phyloP scores from a whole-genome alignment of 768 basidiomycete species.

The Tephrocybe sp. region DNA sequence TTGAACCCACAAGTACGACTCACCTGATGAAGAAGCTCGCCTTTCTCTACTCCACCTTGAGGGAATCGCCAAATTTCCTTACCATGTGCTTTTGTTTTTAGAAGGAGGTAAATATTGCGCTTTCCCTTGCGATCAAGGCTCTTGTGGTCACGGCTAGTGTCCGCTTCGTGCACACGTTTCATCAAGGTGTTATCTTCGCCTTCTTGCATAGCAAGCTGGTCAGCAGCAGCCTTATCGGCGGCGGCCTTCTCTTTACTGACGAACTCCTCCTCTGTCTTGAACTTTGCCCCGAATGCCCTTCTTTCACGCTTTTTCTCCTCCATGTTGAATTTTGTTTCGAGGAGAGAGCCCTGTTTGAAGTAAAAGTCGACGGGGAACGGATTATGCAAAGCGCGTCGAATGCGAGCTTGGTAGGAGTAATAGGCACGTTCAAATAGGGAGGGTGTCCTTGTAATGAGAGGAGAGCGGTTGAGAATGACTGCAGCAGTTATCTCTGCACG shows the following conservation, averaged over 20 bases:
- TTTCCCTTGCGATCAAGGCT: slow-evolving; percentile 81
- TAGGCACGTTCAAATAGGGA: slow-evolving; percentile 77
- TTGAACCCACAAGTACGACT: not conserved
- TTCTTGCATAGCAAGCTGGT: slow-evolving; percentile 54
- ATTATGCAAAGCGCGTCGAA: slow-evolving; percentile 82
- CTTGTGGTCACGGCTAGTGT: slow-evolving; percentile 56
- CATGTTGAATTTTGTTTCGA: slow-evolving; percentile 75
- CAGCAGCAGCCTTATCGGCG: slow-evolving; percentile 56
- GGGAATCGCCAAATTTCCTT: slow-evolving; percentile 81
- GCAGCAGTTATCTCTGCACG: slow-evolving; percentile 47
- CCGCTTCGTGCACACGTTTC: slow-evolving; percentile 60
- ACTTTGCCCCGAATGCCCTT: slow-evolving; percentile 67
- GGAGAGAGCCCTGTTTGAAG: slow-evolving; percentile 87
- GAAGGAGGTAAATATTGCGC: slow-evolving; percentile 85
- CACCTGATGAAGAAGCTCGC: slow-evolving; percentile 80
- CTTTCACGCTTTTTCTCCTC: slow-evolving; percentile 74
- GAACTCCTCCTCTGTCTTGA: slow-evolving; percentile 45
- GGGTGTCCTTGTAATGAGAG: slow-evolving; percentile 68
- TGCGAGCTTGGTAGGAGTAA: slow-evolving; percentile 78
- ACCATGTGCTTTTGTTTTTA: slow-evolving; percentile 49
- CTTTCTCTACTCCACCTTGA: slow-evolving; percentile 55
- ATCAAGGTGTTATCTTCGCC: slow-evolving; percentile 62
- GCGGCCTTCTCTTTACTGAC: slow-evolving; percentile 42
- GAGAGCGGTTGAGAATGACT: slow-evolving; percentile 77
- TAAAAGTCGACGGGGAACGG: slow-evolving; percentile 90